phyloP scores from a whole-genome alignment of 257 asterid species.

The Solanum raphanifolium region DNA sequence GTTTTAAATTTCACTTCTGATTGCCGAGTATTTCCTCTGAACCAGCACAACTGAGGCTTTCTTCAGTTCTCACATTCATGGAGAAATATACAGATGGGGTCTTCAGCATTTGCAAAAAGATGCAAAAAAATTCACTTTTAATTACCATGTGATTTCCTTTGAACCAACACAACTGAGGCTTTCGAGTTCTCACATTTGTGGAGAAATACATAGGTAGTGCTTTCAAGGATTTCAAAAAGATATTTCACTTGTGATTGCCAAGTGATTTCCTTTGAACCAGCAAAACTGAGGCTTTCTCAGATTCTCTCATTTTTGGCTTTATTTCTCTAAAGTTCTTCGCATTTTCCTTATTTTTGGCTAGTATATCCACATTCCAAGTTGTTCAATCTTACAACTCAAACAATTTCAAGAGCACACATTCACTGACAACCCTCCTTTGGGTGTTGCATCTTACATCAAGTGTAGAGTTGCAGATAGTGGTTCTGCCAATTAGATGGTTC shows the following conservation, averaged over 20 bases:
- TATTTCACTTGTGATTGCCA: background rate
- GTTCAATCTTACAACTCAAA: background rate
- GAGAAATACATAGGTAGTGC: background rate
- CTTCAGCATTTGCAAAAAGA: background rate
- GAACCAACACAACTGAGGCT: background rate
- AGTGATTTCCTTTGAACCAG: background rate
- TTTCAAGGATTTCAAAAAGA: background rate
- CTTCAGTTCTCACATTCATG: background rate
- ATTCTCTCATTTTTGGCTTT: background rate
- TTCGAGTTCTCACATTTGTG: background rate
- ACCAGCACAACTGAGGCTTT: background rate
- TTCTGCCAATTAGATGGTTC: background rate
- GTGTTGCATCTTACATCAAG: background rate
- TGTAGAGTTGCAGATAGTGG: background rate
- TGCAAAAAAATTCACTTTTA: background rate
- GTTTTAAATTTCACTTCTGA: background rate
- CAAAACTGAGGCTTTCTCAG: background rate
- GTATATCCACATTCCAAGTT: background rate
- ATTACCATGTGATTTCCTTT: background rate
- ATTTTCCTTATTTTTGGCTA: background rate
- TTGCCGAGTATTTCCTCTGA: background rate
- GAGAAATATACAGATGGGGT: background rate
- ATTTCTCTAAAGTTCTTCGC: background rate
- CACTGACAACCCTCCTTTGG: background rate
- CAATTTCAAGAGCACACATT: background rate